Evolutionary conservation across 83 land plant species (phyloP), one percentile per base, ranked within the genome.

Genomic region (Thuja plicata): DNA sequence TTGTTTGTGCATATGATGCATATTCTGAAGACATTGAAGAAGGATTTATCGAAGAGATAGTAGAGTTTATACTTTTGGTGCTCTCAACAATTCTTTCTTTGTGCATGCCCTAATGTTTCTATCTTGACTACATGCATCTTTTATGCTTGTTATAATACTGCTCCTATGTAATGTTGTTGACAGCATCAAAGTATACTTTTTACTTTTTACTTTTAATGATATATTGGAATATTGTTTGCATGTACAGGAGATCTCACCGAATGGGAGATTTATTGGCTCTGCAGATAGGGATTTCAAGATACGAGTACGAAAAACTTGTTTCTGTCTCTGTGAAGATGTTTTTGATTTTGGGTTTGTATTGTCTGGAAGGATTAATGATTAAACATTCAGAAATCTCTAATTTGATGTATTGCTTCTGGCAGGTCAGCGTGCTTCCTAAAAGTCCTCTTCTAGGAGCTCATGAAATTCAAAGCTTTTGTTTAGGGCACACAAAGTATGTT

Each of bases 261-360:
- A 94, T 94, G 97, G 94, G 48, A 85, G 81, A 86, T 97, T 93
- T 85, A 91, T 98, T 88, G 90, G 94, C 60, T 96, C 92, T 84
- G 95, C 98, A 17, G 99, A 98, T 86, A 92, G 99, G n/a, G 99
- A 98, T 91, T 97, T 94, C 91, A 98, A 98, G 92, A 98, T 98
- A 88, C 97, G 99, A 73, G 99, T 98, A 94, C 80, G 73, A 40
- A 40, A 80, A 19, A 12, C 54, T 87, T 10, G 86, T 86, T 1
- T 43, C 50, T 88, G 30, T 83, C 74, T 57, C 16, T 84, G 10
- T 77, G 21, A 30, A 82, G 30, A 76, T 13, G 19, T 41, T 32
- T 57, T 16, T 82, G 34, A 21, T 37, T 88, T 71, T 84, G 60
- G 24, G 3, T 71, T 86, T 66, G 76, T 21, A 27, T 50, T 74